Evolutionary conservation across 352 stramenopile species (phyloP).

Genomic region (Phytophthora fragariae): DNA sequence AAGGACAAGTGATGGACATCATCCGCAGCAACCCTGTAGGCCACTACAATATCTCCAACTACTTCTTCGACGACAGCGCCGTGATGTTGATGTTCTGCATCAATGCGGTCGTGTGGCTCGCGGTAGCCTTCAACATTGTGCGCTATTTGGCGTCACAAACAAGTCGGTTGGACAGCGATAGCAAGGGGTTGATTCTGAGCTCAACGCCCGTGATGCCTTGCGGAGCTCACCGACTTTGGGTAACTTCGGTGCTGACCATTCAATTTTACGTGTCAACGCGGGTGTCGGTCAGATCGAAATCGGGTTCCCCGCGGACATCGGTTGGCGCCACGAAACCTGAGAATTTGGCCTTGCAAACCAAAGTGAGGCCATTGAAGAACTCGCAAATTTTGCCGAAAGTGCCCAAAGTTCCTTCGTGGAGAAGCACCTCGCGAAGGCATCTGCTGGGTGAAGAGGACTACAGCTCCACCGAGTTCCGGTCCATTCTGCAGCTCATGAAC

Average conservation of each 20-base stretch:
- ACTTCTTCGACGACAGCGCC: slow-evolving; percentile 26
- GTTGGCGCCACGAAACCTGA: background rate
- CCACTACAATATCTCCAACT: slow-evolving; percentile 25
- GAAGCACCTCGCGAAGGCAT: background rate
- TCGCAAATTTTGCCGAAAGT: background rate
- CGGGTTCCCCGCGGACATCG: background rate
- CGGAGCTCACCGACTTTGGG: slow-evolving; percentile 20
- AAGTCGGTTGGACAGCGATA: background rate
- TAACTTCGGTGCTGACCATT: slow-evolving; percentile 23
- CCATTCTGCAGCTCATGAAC: slow-evolving; percentile 49
- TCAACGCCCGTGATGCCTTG: slow-evolving; percentile 25
- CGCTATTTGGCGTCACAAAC: background rate
- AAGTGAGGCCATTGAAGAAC: slow-evolving; percentile 8
- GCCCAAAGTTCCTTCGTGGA: background rate
- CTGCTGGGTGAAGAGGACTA: background rate
- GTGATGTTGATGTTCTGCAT: slow-evolving; percentile 31
- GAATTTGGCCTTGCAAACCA: background rate
- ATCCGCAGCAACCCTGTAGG: slow-evolving; percentile 11
- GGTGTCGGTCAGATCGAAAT: background rate
- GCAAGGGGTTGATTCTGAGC: slow-evolving; percentile 16
- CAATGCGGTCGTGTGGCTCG: slow-evolving; percentile 7
- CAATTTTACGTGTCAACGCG: slow-evolving; percentile 12
- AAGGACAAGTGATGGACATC: slow-evolving; percentile 15
- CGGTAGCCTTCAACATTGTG: background rate
- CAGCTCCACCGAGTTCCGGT: slow-evolving; percentile 30